Evolutionary conservation across 345 rosid genomes (phyloP), one percentile per base, ranked within the genome.

Genomic region (Populus simonii): DNA sequence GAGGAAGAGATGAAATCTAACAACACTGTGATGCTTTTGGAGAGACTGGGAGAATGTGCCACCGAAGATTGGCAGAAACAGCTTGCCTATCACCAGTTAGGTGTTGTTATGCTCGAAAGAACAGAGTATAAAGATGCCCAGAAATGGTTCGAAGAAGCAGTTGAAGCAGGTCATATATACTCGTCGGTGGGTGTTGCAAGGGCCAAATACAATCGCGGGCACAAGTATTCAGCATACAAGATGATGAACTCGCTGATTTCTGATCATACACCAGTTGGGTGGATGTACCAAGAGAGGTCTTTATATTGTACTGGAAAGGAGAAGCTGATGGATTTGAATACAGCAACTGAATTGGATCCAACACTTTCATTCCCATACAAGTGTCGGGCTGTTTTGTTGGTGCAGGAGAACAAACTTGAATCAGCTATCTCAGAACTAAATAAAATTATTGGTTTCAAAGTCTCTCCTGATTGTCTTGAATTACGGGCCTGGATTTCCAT

Each of bases 231-330:
- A 31, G 97, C 99, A 18, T 93, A 92, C 85, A 93, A 95, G 86
- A 70, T 91, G 80, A 87, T 91, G 89, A 90, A 84, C 72, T 89
- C 94, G 6, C 79, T 95, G 74, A 83, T 89, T 43, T 88, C 91
- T 4, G 89, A 84, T 78, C 51, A 89, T 81, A 84, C 76, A 13
- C 92, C 92, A n/a, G 84, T 87, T 11, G 98, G 96, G 15, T 95
- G 99, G 99, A 88, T 95, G 92, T 87, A 91, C 82, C 98, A 93
- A 82, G 96, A 95, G 83, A 85, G 97, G 80, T 89, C 99, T 23
- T 51, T 95, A 80, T 95, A 93, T 75, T 90, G 98, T 75, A 81
- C 73, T 33, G 97, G 94, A 74, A 88, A 84, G 80, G 98, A 95
- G 83, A 95, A 84, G 85, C 57, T 88, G 75, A 76, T 81, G 72